These are phyloP conservation scores for Amanita pallidorosea DNA, from an alignment of 768 basidiomycete genomes.

Conservation along the genomic window DNA sequence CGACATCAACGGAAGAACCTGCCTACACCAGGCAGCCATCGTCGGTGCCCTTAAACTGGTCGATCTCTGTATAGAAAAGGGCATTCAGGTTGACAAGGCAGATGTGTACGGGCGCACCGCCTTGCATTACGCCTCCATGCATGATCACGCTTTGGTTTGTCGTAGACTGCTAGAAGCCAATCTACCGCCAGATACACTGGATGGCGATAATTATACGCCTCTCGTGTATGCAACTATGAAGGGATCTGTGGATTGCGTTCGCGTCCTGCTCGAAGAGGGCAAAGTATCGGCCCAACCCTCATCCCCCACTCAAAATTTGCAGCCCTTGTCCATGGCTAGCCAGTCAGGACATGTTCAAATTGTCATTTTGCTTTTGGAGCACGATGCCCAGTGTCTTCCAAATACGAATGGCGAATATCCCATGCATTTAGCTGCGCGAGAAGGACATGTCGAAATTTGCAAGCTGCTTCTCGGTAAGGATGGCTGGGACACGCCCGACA, in stretches of 20 bases:
- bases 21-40: slow-evolving; percentile 88
- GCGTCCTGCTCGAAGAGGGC: slow-evolving; percentile 69
- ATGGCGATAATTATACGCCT: slow-evolving; percentile 93
- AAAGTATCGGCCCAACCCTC: slow-evolving; percentile 53
- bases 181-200: slow-evolving; percentile 57
- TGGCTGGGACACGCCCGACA: slow-evolving; percentile 84
- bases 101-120: slow-evolving; percentile 92
- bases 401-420: slow-evolving; percentile 97
- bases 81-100: slow-evolving; percentile 57
- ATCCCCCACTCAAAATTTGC: slow-evolving; percentile 53
- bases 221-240: slow-evolving; percentile 86
- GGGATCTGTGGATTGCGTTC: slow-evolving; percentile 76
- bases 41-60: slow-evolving; percentile 73
- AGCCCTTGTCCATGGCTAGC: slow-evolving; percentile 84
- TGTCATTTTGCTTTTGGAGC: slow-evolving; percentile 62
- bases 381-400: slow-evolving; percentile 68
- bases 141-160: slow-evolving; percentile 74
- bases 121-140: slow-evolving; percentile 93
- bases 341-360: slow-evolving; percentile 84
- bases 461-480: slow-evolving; percentile 59
- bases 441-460: slow-evolving; percentile 85
- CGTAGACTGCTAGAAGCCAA: slow-evolving; percentile 61
- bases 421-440: slow-evolving; percentile 89
- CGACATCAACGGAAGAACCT: slow-evolving; percentile 93
- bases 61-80: slow-evolving; percentile 65